These are phyloP conservation scores for Ceriops zippeliana DNA, from an alignment of 345 rosid species.

Conservation along the genomic window DNA sequence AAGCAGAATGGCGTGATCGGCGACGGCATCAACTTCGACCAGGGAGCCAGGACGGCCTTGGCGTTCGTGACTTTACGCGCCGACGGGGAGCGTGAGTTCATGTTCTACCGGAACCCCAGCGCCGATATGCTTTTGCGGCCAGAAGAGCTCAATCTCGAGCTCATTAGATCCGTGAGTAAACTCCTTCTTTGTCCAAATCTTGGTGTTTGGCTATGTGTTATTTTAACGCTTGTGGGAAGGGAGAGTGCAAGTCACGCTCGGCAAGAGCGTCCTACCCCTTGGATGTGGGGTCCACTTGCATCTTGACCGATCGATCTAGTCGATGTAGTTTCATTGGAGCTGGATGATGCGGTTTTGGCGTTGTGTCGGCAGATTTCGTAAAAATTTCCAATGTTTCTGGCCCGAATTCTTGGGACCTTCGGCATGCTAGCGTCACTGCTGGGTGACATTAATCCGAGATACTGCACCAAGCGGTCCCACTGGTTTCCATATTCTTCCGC, in stretches of 20 bases:
- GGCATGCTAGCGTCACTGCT: neutral
- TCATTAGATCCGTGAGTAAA: constrained; percentile 79
- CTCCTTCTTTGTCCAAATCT: no score
- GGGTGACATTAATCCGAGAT: neutral
- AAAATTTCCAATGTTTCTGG: neutral
- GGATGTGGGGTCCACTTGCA: no score
- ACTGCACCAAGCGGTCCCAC: neutral
- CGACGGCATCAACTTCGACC: constrained; percentile 79
- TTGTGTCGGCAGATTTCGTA: neutral
- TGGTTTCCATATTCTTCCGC: neutral
- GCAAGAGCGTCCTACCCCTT: no score
- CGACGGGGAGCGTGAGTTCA: constrained; percentile 95
- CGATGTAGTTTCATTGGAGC: no score
- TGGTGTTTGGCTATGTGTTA: no score
- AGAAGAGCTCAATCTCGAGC: constrained; percentile 78
- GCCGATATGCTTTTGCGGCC: constrained; percentile 92
- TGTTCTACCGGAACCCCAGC: constrained; percentile 94
- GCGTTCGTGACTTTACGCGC: constrained; percentile 94
- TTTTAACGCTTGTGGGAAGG: neutral
- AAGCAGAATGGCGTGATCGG: constrained; percentile 71
- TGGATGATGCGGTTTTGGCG: no score
- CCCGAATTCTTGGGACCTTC: neutral
- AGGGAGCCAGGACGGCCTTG: constrained; percentile 91
- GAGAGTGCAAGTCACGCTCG: neutral
- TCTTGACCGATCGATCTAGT: no score